These are phyloP conservation scores for Pachysandra terminalis DNA, from an alignment of 164 flowering plant genomes.

Conservation along the genomic window DNA sequence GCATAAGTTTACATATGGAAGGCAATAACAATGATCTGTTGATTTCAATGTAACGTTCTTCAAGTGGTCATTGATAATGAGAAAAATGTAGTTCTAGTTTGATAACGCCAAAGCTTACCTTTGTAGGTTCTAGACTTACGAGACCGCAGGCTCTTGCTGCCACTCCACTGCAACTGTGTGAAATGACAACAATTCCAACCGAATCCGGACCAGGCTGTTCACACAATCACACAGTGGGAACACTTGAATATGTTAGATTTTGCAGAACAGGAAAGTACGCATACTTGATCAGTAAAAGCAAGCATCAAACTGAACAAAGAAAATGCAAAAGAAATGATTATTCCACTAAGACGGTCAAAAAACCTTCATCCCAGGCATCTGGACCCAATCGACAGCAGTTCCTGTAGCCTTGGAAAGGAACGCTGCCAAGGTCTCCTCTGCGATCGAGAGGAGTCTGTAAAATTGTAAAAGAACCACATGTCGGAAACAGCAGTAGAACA, in stretches of 20 bases:
- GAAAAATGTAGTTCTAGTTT: neutral
- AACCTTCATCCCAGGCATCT: slow-evolving; percentile 98
- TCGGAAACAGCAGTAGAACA: neutral
- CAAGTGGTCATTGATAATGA: too few relatives aligned
- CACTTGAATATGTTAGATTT: neutral
- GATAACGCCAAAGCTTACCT: slow-evolving; percentile 34
- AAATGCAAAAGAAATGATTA: neutral
- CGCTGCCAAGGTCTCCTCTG: slow-evolving; percentile 86
- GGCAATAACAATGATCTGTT: neutral
- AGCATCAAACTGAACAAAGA: neutral
- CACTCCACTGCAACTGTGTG: slow-evolving; percentile 78
- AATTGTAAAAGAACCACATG: neutral
- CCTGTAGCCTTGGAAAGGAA: slow-evolving; percentile 91
- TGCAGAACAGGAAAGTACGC: neutral
- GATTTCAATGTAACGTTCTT: neutral
- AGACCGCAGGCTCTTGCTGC: slow-evolving; percentile 90
- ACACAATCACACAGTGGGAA: slow-evolving; percentile 8
- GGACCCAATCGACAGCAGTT: slow-evolving; percentile 94
- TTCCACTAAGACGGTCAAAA: neutral
- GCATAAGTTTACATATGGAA: too few relatives aligned
- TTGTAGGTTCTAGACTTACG: slow-evolving; percentile 70
- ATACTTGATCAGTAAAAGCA: neutral
- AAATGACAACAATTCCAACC: slow-evolving; percentile 80
- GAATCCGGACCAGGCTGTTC: slow-evolving; percentile 94
- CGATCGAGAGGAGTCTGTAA: slow-evolving; percentile 69